A percentile compares a stretch with the other conserved stretches of the same genome.
Conservation (phyloP, 352 stramenopile genomes). For the Phytophthora niederhauseri region DNA sequence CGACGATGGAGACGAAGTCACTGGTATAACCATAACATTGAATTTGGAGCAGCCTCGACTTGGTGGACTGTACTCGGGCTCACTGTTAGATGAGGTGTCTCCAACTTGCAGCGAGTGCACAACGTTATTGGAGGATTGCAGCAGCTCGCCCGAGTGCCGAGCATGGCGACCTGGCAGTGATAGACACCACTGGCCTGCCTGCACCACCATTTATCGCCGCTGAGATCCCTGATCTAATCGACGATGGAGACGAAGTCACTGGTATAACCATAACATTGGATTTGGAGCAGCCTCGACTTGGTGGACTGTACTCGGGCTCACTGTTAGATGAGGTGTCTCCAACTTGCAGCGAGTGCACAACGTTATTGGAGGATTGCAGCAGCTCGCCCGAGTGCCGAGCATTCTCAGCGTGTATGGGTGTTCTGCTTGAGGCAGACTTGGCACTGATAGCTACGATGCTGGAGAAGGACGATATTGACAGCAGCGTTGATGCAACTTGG, state of each 20-base stretch:
- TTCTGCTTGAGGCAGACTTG: conserved; percentile 17
- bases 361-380: conserved; percentile 11
- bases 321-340: conserved; percentile 6
- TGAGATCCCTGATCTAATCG: conserved; percentile 6
- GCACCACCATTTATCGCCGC: conserved; percentile 16
- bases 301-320: conserved; percentile 17
- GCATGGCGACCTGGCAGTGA: conserved; percentile 6
- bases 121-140: conserved; percentile 7
- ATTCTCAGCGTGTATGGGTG: conserved; percentile 17
- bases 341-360: conserved; percentile 8
- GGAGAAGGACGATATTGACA: not conserved
- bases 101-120: conserved; percentile 11
- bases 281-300: conserved; percentile 17
- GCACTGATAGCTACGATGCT: conserved; percentile 16
- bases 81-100: conserved; percentile 4
- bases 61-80: conserved; percentile 16
- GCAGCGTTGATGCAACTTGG: conserved; percentile 22
- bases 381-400: conserved; percentile 15
- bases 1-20: not conserved
- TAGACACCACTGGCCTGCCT: conserved; percentile 3
- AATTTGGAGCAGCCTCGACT: conserved; percentile 19
- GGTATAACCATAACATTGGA: conserved; percentile 7
- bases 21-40: conserved; percentile 8
- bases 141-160: conserved; percentile 16
- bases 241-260: not conserved